Evolutionary conservation across 768 basidiomycete species (phyloP), one percentile per base, ranked within the genome.

Genomic region (Naematelia aurantialba): DNA sequence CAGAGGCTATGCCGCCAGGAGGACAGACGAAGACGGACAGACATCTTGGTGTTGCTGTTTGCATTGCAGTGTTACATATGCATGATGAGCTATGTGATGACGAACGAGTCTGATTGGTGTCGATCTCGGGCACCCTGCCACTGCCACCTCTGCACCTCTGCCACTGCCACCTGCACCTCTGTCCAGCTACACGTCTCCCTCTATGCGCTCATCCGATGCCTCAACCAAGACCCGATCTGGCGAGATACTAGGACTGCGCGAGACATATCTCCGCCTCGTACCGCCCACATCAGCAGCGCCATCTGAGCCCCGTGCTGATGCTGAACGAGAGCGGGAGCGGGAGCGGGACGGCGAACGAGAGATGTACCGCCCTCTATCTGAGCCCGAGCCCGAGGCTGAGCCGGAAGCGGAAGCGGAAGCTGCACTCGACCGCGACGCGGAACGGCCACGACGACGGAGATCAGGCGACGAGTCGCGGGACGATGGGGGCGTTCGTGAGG

Each of bases 121-220:
- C 47, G 19, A 17, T 48, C 31, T 14, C 51, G 31, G 26, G 51
- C 47, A 14, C 2, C 47, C n/a, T n/a, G n/a, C n/a, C n/a, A n/a
- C n/a, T n/a, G n/a, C n/a, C n/a, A n/a, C n/a, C n/a, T n/a, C n/a
- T n/a, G n/a, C n/a, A n/a, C n/a, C n/a, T n/a, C n/a, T n/a, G n/a
- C n/a, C n/a, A n/a, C n/a, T n/a, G n/a, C n/a, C n/a, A n/a, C n/a
- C n/a, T n/a, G n/a, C n/a, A n/a, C n/a, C n/a, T n/a, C n/a, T n/a
- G n/a, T n/a, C n/a, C n/a, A n/a, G n/a, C n/a, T n/a, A 72, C 4
- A 72, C 68, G 58, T 73, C 71, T 2, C 71, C 71, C 3, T 69
- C 68, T 11, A 73, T 52, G 46, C 54, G 53, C 50, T 72, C 71
- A 11, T 68, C 66, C n/a, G n/a, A n/a, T n/a, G 31, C 66, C 4